A percentile compares a stretch with the other conserved stretches of the same genome.
phyloP scores from a whole-genome alignment of 148 eudicot species.

The Spergularia bocconei region DNA sequence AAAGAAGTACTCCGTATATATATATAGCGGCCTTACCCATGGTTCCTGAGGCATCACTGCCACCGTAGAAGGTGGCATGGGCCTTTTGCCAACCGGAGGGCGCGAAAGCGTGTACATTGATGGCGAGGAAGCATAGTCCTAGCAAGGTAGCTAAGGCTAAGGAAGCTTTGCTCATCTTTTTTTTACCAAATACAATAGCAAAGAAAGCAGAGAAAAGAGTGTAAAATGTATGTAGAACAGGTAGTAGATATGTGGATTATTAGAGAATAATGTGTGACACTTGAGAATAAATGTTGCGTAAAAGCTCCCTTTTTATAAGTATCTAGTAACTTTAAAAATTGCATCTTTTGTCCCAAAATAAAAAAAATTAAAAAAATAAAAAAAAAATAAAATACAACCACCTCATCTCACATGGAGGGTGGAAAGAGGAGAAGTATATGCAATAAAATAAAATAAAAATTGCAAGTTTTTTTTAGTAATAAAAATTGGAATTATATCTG shows the following conservation, averaged over 20 bases:
- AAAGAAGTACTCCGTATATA: too few species aligned
- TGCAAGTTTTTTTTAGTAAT: not conserved
- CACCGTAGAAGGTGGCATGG: constrained; percentile 82
- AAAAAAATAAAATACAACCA: too few species aligned
- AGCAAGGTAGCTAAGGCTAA: constrained; percentile 22
- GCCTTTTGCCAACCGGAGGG: constrained; percentile 59
- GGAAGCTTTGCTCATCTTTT: constrained; percentile 30
- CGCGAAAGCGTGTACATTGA: constrained; percentile 38
- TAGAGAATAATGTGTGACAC: constrained; percentile 2
- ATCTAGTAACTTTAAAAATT: not conserved
- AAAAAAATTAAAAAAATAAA: too few species aligned
- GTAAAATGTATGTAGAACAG: not conserved
- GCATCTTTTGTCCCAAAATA: constrained; percentile 14
- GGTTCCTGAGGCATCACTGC: constrained; percentile 77
- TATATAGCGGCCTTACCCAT: constrained; percentile 52
- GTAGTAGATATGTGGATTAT: not conserved
- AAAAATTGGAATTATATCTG: constrained; percentile 23
- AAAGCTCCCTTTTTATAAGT: constrained; percentile 23
- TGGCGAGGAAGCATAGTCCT: constrained; percentile 25
- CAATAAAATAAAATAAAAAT: not conserved
- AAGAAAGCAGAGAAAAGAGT: not conserved
- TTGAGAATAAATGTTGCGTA: constrained; percentile 19
- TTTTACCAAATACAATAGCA: constrained; percentile 3
- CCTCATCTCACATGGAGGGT: constrained; percentile 39
- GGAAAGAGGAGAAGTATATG: not conserved